Conservation (phyloP, 495 filamentous ascomycete species). For the Neurospora cerealis region DNA sequence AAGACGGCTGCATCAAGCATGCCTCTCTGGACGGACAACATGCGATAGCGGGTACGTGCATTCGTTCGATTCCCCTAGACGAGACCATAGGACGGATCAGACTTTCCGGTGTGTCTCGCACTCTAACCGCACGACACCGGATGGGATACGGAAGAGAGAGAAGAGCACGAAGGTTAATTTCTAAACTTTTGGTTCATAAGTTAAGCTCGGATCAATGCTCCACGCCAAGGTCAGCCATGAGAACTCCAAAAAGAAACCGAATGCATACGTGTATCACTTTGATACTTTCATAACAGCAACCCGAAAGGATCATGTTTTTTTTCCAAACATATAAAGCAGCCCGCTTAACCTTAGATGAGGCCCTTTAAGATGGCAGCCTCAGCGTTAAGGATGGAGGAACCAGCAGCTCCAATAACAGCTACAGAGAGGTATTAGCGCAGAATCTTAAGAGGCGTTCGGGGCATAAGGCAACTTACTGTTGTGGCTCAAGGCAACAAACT, state of each 20-base stretch:
- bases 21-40: not conserved
- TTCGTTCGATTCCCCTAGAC: not conserved
- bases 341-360: slow-evolving; percentile 45
- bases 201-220: not conserved
- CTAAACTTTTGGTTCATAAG: not conserved
- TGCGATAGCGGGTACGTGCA: not conserved
- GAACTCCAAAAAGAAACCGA: not conserved
- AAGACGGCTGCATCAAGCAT: not conserved
- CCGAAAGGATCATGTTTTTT: not conserved
- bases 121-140: not conserved
- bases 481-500: slow-evolving; percentile 74
- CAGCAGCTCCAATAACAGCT: slow-evolving; percentile 89
- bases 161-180: not conserved
- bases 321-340: not conserved
- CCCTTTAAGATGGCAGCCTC: slow-evolving; percentile 90
- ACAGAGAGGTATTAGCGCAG: slow-evolving; percentile 3
- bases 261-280: not conserved
- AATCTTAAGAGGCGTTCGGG: not conserved
- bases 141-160: not conserved
- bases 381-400: slow-evolving; percentile 87
- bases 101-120: not conserved
- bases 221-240: not conserved
- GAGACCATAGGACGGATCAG: not conserved
- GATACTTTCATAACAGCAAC: not conserved
- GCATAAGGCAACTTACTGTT: slow-evolving; percentile 52